Evolutionary conservation across 169 alveolate genomes (phyloP).

Genomic region (Eimeria sp.): DNA sequence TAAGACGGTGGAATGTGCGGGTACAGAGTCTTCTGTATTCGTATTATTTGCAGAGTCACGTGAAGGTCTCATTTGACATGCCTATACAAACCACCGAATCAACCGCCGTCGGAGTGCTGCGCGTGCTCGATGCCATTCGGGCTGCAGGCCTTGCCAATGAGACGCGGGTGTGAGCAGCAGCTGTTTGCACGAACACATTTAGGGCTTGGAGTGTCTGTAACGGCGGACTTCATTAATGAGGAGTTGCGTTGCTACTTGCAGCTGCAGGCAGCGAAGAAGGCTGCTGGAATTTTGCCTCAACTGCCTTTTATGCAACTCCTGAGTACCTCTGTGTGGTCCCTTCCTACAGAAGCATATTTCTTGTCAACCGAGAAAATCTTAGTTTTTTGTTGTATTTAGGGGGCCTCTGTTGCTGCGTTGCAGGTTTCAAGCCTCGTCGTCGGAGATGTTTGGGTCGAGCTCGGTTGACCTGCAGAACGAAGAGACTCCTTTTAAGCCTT

Average conservation of each 20-base stretch:
- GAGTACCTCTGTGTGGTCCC: not conserved
- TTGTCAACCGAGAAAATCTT: no score
- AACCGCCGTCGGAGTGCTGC: constrained; percentile 88
- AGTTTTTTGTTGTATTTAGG: not conserved
- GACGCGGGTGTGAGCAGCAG: constrained; percentile 75
- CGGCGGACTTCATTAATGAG: not conserved
- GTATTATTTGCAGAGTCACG: constrained; percentile 84
- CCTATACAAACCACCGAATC: constrained; percentile 92
- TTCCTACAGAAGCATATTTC: not conserved
- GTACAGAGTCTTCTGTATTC: not conserved
- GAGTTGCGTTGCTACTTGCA: not conserved
- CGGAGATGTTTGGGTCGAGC: constrained; percentile 90
- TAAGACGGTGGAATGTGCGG: not conserved
- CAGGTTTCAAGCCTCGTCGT: constrained; percentile 90
- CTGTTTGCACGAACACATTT: not conserved
- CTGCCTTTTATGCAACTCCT: not conserved
- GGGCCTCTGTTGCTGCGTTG: not conserved
- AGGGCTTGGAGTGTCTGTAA: not conserved
- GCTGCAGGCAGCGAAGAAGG: not conserved
- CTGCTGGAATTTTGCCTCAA: not conserved
- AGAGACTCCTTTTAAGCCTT: constrained; percentile 92
- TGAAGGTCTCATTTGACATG: constrained; percentile 92
- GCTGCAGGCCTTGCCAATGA: constrained; percentile 58
- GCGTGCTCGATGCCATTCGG: constrained; percentile 89
- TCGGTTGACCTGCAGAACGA: constrained; percentile 84